Conservation (phyloP, 768 basidiomycete species). For the Termitomyces titanicus region DNA sequence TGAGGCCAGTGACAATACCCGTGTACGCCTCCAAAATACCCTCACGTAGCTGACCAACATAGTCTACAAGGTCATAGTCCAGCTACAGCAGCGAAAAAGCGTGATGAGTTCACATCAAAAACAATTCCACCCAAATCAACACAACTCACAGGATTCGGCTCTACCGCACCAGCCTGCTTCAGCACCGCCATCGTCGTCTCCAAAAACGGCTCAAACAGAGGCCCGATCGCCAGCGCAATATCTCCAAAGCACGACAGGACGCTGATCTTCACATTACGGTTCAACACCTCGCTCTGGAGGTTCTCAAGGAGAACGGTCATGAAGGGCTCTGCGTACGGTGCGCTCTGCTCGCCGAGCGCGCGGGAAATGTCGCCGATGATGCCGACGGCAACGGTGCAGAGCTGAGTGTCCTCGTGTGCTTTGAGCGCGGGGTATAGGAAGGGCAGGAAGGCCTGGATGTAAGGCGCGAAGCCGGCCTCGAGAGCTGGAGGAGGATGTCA, state of each 20-base stretch:
- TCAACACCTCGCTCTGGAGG: slow-evolving; percentile 84
- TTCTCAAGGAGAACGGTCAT: slow-evolving; percentile 93
- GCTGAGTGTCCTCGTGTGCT: slow-evolving; percentile 90
- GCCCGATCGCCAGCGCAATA: slow-evolving; percentile 88
- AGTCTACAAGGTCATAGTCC: slow-evolving; percentile 90
- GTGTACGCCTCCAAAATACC: slow-evolving; percentile 97
- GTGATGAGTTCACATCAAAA: no score
- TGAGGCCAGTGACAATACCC: slow-evolving; percentile 88
- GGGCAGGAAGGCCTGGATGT: slow-evolving; percentile 81
- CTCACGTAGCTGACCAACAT: slow-evolving; percentile 85
- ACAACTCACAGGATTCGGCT: slow-evolving; percentile 76
- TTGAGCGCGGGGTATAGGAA: slow-evolving; percentile 87
- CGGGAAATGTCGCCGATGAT: slow-evolving; percentile 96
- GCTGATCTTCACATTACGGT: slow-evolving; percentile 95
- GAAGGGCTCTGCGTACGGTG: slow-evolving; percentile 81
- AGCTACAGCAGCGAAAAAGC: slow-evolving; percentile 37
- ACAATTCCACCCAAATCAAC: not conserved
- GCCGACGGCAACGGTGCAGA: slow-evolving; percentile 94
- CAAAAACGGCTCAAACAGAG: slow-evolving; percentile 83
- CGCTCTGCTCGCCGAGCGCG: slow-evolving; percentile 81
- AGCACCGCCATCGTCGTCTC: slow-evolving; percentile 89
- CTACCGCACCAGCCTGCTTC: slow-evolving; percentile 83
- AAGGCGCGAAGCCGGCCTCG: slow-evolving; percentile 74
- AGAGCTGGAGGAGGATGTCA: slow-evolving; percentile 45
- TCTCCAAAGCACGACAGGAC: slow-evolving; percentile 96